A percentile compares a stretch with the other conserved stretches of the same genome.
Evolutionary conservation across 139 green algal genomes (phyloP).

Genomic region (Ettlia oleoabundans): DNA sequence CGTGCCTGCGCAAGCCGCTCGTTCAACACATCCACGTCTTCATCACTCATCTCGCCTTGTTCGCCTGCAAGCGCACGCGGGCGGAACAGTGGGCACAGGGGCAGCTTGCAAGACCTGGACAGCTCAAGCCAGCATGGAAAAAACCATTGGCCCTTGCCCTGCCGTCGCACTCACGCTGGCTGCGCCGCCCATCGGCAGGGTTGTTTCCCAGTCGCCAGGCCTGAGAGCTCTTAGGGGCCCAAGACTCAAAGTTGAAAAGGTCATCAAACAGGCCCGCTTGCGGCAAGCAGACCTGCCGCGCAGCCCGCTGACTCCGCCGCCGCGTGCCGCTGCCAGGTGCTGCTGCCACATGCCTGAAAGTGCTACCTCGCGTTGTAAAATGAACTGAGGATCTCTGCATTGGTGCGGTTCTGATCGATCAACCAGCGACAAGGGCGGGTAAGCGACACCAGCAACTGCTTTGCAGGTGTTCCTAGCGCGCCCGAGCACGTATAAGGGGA

Average conservation of each 20-base stretch:
- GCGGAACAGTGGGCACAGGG: too few species aligned
- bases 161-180: too few species aligned
- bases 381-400: not conserved
- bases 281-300: not conserved
- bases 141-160: too few species aligned
- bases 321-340: not conserved
- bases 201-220: constrained; percentile 14
- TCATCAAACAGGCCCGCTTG: constrained; percentile 18
- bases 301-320: not conserved
- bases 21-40: constrained; percentile 45
- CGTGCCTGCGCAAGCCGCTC: constrained; percentile 10
- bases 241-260: constrained; percentile 47
- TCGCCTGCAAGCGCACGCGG: constrained; percentile 12
- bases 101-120: too few species aligned
- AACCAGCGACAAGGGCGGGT: too few species aligned
- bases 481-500: too few species aligned
- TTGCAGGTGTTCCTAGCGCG: too few species aligned
- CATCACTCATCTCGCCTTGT: constrained; percentile 8
- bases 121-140: too few species aligned
- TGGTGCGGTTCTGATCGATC: too few species aligned
- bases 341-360: not conserved
- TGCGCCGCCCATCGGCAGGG: too few species aligned
- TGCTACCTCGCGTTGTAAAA: not conserved
- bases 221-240: constrained; percentile 5
- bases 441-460: too few species aligned